Evolutionary conservation across 345 rosid genomes (phyloP), one percentile per base, ranked within the genome.

Genomic region (Lumnitzera racemosa): DNA sequence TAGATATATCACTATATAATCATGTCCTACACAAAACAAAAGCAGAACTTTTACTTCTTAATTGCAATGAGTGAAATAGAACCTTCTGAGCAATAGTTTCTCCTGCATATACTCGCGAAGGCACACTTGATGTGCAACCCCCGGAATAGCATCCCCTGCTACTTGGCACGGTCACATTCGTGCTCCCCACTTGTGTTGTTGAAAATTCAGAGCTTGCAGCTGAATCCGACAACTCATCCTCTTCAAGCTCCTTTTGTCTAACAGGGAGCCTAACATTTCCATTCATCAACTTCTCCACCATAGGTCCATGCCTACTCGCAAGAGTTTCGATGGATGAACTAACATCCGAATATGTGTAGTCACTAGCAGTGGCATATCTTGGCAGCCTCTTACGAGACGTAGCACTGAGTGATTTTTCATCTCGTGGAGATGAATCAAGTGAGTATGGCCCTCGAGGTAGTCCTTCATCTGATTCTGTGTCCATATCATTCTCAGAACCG

Each of bases 281-380:
- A 67, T 77, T 54, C 51, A 53, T 57, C 54, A 71, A 53, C 62
- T 74, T 75, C 53, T 55, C 81, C n/a, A 61, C 58, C 29, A 67
- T 46, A 61, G 62, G 61, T 31, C 78, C 74, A 5, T 64, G 66
- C 62, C 69, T 61, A 23, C 72, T 82, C 2, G 66, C 70, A 53
- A 81, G 25, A 14, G 96, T 87, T 50, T 92, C 98, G 86, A 73
- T 73, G 0, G 98, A 92, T 14, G 98, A 89, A 67, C 87, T 87
- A 53, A 89, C 90, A 71, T 92, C 94, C 12, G 98, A 89, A 66
- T 78, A 78, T 7, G 71, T 62, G 58, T 66, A 78, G 67, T 76
- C 88, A 74, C 76, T 78, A 9, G 43, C 43, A 36, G 43, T 36
- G 2, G 62, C 75, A 61, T 81, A 79, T 55, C 63, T 78, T 3